Evolutionary conservation across 257 asterid genomes (phyloP).

Genomic region (Solanum neorickii): DNA sequence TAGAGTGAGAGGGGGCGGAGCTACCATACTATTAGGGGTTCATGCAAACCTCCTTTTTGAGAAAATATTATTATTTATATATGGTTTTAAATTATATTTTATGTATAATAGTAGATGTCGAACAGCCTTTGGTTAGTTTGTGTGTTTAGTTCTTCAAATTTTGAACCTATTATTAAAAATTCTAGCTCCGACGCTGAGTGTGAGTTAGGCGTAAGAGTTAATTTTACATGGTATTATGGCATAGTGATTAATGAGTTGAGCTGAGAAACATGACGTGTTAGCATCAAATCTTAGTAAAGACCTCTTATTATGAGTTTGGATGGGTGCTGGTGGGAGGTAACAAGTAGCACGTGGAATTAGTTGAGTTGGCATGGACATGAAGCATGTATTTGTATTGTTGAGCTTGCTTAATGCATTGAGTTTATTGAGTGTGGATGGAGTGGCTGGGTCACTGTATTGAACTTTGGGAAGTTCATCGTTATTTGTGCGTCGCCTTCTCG

Average conservation of each 20-base stretch:
- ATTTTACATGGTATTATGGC: not conserved
- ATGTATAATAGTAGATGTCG: no score
- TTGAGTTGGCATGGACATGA: not conserved
- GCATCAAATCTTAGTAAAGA: not conserved
- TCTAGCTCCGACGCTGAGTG: no score
- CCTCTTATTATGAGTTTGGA: not conserved
- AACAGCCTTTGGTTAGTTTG: no score
- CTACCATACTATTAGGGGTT: no score
- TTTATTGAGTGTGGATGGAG: not conserved
- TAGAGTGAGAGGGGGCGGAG: no score
- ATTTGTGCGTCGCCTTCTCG: not conserved
- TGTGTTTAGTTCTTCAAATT: no score
- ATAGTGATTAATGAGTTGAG: not conserved
- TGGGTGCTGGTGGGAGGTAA: not conserved
- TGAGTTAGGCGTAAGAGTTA: not conserved
- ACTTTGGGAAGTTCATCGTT: not conserved
- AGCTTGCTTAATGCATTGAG: not conserved
- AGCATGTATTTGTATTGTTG: not conserved
- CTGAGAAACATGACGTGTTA: not conserved
- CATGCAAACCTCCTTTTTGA: no score
- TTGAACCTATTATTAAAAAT: no score
- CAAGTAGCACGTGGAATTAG: not conserved
- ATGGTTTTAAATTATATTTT: no score
- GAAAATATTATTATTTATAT: no score
- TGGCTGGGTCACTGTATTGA: fast-evolving